Conservation (phyloP, 2,329 filamentous ascomycete species). For the Diaporthe aspalathi region DNA sequence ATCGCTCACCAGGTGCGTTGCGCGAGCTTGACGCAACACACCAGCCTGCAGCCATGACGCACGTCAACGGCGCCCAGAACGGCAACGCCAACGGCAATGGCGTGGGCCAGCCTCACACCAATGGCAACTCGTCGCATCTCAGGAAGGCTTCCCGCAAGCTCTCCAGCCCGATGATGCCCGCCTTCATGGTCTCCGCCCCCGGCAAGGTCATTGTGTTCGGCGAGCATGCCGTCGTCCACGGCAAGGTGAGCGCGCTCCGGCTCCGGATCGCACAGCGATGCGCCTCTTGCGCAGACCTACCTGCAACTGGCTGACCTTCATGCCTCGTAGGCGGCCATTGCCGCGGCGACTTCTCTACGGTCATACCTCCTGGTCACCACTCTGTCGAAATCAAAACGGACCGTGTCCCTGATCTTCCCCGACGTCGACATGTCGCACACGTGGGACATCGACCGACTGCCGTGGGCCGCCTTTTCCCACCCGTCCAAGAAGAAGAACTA, state of each 20-base stretch:
- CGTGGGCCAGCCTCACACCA: constrained; percentile 48
- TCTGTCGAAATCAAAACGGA: constrained; percentile 90
- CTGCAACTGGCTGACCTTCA: constrained; percentile 34
- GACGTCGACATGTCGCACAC: constrained; percentile 91
- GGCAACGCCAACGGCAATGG: constrained; percentile 47
- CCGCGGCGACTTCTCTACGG: constrained; percentile 91
- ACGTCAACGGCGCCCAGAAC: constrained; percentile 24
- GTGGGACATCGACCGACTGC: constrained; percentile 93
- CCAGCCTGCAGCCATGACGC: not conserved
- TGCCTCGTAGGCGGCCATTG: constrained; percentile 79
- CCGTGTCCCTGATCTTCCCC: constrained; percentile 87
- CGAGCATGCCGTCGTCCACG: constrained; percentile 97
- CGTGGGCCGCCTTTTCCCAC: constrained; percentile 84
- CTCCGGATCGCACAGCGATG: not conserved
- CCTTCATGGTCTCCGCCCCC: constrained; percentile 98
- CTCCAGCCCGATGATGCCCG: constrained; percentile 78
- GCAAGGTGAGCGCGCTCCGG: constrained; percentile 71
- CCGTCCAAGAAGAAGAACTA: constrained; percentile 93
- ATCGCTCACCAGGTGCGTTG: constrained; percentile 21
- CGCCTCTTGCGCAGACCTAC: constrained; percentile 9
- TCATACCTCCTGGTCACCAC: constrained; percentile 97
- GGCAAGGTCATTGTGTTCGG: constrained; percentile 99
- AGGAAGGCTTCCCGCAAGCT: constrained; percentile 64
- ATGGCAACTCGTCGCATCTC: constrained; percentile 47
- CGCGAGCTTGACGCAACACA: constrained; percentile 9